Evolutionary conservation across 495 filamentous ascomycete species (phyloP).

Genomic region (Hyphodiscus hymeniophilus): DNA sequence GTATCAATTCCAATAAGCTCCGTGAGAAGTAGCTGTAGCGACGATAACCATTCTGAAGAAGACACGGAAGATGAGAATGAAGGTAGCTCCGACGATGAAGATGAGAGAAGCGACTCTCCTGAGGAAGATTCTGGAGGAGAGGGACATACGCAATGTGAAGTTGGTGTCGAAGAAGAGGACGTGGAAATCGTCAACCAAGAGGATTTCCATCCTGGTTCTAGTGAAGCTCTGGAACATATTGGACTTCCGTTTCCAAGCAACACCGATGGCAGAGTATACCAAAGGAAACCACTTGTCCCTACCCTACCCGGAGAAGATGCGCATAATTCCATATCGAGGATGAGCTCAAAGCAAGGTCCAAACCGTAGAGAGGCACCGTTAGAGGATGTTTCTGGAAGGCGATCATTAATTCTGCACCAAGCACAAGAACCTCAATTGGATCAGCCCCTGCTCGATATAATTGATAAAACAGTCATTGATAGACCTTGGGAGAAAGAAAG

Average conservation of each 20-base stretch:
- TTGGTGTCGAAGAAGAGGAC: background rate
- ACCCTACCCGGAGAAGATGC: background rate
- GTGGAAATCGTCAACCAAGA: background rate
- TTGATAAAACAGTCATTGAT: background rate
- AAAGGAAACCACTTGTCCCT: background rate
- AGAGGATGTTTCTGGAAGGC: background rate
- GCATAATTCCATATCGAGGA: background rate
- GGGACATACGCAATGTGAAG: background rate
- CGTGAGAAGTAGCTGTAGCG: background rate
- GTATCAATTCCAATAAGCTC: slow-evolving; percentile 9
- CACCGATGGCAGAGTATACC: background rate
- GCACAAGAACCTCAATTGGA: background rate
- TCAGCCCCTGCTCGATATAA: background rate
- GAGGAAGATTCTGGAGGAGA: background rate
- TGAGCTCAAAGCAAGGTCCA: too few species aligned
- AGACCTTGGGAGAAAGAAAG: background rate
- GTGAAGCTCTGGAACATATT: background rate
- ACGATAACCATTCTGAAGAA: background rate
- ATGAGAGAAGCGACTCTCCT: background rate
- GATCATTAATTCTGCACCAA: background rate
- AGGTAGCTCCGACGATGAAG: background rate
- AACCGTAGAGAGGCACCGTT: background rate
- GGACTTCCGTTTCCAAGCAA: background rate
- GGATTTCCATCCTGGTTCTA: background rate
- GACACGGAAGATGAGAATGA: background rate